Base-by-base conservation (phyloP, 768 basidiomycete species). In the Dentipellis fragilis region DNA sequence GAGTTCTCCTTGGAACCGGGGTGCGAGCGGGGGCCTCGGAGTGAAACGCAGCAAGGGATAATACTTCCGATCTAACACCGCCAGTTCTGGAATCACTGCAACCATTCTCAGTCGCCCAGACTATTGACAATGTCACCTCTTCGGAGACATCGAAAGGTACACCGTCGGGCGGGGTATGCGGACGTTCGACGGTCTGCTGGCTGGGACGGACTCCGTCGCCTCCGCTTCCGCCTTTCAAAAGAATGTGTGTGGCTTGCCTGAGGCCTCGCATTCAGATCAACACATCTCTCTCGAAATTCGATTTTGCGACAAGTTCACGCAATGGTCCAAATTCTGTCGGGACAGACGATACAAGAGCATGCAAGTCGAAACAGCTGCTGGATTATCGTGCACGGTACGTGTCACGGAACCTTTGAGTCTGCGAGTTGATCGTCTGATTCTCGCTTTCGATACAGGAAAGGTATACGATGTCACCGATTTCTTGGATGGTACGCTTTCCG, bases 391-490 rank as follows among this genome's bases (percentile, higher is more conserved):
- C 51, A 53, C 42, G 52, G 52, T 40, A 14, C 29, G 52, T 53
- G 7, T 8, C 23, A 9, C 11, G 1, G 12, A 16, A 21, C 49
- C n/a, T 21, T 23, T 23, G n/a, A 5, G n/a, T 49, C 14, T 49
- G 16, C 17, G 40, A 17, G 23, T n/a, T 38, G 8, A 5, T 53
- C 10, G 2, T 16, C 52, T 53, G 19, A 53, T 23, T 10, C 8
- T 53, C 40, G 37, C 10, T 9, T 10, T 7, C n/a, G 23, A 21
- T 10, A 11, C 37, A 34, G 8, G 23, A 5, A 66, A 72, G 37
- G 74, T 73, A 4, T 75, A 74, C 59, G 74, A 75, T 56, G 73
- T 73, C 3, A 71, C 73, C 1, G 72, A 71, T 10, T 72, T 74
- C 64, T 57, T 72, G 48, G 63, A 64, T 52, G 66, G 69, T 68